Percentiles rank a stretch among this genome's conserved stretches.
These are phyloP conservation scores for Cercophora sp. DNA, from an alignment of 495 filamentous ascomycete genomes.

Conservation along the genomic window DNA sequence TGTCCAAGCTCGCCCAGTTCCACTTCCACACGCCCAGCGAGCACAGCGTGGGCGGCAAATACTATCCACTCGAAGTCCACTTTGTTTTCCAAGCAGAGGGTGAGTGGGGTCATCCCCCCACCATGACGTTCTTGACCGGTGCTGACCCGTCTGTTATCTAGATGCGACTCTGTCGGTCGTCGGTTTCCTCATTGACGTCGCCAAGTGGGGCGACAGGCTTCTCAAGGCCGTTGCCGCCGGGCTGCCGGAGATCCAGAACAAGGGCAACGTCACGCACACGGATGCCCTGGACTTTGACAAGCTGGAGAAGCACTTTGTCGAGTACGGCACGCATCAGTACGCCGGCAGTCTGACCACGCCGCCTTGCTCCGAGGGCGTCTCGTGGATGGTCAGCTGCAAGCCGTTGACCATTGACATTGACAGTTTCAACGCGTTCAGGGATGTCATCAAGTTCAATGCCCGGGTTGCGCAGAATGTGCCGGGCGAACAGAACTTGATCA, in stretches of 20 bases:
- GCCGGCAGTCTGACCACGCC: constrained; percentile 65
- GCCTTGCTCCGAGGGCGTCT: constrained; percentile 12
- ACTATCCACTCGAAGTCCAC: constrained; percentile 11
- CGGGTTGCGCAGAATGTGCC: constrained; percentile 6
- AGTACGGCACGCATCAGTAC: constrained; percentile 6
- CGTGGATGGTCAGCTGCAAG: constrained; percentile 5
- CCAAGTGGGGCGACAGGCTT: not conserved
- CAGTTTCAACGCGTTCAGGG: not conserved
- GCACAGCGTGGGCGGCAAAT: constrained; percentile 5
- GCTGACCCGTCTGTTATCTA: not conserved
- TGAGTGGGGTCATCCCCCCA: too few species aligned
- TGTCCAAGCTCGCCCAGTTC: constrained; percentile 8
- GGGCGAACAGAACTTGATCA: not conserved
- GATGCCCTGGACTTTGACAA: not conserved
- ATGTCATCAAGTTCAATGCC: constrained; percentile 10
- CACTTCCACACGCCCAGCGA: constrained; percentile 10
- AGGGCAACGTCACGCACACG: not conserved
- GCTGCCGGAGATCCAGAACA: not conserved
- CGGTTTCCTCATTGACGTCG: constrained; percentile 7
- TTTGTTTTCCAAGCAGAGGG: constrained; percentile 12
- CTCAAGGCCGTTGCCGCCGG: not conserved
- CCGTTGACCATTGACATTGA: not conserved
- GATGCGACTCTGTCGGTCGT: constrained; percentile 3
- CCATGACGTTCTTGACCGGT: too few species aligned
- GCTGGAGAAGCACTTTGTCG: constrained; percentile 6